phyloP scores from a whole-genome alignment of 805 yeast species.

The Ogataea ganodermae region DNA sequence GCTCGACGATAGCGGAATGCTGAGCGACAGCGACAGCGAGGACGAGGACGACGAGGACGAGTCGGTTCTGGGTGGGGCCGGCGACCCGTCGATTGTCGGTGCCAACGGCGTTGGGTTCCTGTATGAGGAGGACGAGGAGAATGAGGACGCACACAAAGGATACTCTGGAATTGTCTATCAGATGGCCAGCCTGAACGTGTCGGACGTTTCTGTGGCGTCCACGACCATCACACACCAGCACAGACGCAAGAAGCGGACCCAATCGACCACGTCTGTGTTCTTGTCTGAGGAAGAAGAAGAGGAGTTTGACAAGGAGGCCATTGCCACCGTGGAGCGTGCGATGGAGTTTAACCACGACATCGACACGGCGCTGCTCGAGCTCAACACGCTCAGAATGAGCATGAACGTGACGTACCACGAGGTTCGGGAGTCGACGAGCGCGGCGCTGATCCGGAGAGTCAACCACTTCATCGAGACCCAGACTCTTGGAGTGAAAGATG shows the following conservation, averaged over 20 bases:
- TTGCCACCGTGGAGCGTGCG: constrained; percentile 90
- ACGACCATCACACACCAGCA: constrained; percentile 36
- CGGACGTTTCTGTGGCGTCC: constrained; percentile 57
- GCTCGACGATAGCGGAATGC: constrained; percentile 28
- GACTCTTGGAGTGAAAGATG: constrained; percentile 74
- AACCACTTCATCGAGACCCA: constrained; percentile 75
- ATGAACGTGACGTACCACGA: constrained; percentile 95
- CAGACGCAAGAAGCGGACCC: constrained; percentile 42
- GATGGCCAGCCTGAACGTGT: constrained; percentile 45
- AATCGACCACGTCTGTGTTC: constrained; percentile 36
- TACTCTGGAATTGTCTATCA: constrained; percentile 47
- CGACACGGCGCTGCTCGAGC: constrained; percentile 89
- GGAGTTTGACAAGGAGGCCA: constrained; percentile 85
- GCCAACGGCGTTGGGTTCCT: constrained; percentile 52
- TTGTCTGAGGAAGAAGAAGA: constrained; percentile 52
- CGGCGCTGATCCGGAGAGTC: constrained; percentile 69
- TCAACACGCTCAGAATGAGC: constrained; percentile 95
- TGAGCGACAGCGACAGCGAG: constrained; percentile 22
- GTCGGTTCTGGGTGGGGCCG: constrained; percentile 22
- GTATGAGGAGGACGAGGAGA: constrained; percentile 54
- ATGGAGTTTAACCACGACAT: constrained; percentile 89
- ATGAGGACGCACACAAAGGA: constrained; percentile 31
- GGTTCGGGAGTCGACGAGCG: constrained; percentile 78
- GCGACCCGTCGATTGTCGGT: constrained; percentile 43
- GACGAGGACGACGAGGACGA: constrained; percentile 24